Evolutionary conservation across 768 basidiomycete genomes (phyloP).

Genomic region (Pleurotus ostreatus): DNA sequence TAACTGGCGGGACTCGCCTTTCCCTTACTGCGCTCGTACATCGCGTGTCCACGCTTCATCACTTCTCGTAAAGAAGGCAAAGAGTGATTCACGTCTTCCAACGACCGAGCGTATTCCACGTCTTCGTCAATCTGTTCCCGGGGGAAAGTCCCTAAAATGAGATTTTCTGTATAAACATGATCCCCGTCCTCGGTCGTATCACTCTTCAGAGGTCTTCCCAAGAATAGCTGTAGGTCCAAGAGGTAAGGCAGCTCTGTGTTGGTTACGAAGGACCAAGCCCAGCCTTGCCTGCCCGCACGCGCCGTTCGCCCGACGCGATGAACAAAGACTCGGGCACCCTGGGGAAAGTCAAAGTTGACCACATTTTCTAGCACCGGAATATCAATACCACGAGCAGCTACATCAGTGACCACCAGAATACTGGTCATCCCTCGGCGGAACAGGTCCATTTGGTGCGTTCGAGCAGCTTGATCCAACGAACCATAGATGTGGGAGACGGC

Average conservation of each 20-base stretch:
- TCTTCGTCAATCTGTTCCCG: constrained; percentile 80
- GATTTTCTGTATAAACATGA: constrained; percentile 61
- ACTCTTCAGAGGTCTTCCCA: constrained; percentile 70
- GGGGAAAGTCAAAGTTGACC: constrained; percentile 97
- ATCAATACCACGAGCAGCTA: constrained; percentile 97
- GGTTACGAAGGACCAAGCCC: constrained; percentile 95
- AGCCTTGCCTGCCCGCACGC: constrained; percentile 89
- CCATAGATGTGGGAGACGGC: constrained; percentile 94
- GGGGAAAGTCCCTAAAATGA: constrained; percentile 81
- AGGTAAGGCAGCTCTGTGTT: constrained; percentile 85
- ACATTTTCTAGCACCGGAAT: constrained; percentile 96
- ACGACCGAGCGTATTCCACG: constrained; percentile 67
- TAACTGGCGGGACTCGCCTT: constrained; percentile 87
- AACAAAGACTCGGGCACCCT: constrained; percentile 88
- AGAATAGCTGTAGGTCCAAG: constrained; percentile 89
- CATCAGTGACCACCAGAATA: constrained; percentile 94
- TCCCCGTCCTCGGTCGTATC: constrained; percentile 48
- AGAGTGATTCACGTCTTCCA: constrained; percentile 61
- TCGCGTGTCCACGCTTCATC: constrained; percentile 82
- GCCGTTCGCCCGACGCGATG: constrained; percentile 98
- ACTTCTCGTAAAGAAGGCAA: constrained; percentile 70
- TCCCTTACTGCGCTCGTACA: constrained; percentile 93
- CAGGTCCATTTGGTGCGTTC: constrained; percentile 84
- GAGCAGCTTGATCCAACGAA: constrained; percentile 87
- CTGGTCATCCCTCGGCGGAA: constrained; percentile 80